These are phyloP conservation scores for Lactuca sativa DNA, from an alignment of 129 eudicot species.

Conservation along the genomic window DNA sequence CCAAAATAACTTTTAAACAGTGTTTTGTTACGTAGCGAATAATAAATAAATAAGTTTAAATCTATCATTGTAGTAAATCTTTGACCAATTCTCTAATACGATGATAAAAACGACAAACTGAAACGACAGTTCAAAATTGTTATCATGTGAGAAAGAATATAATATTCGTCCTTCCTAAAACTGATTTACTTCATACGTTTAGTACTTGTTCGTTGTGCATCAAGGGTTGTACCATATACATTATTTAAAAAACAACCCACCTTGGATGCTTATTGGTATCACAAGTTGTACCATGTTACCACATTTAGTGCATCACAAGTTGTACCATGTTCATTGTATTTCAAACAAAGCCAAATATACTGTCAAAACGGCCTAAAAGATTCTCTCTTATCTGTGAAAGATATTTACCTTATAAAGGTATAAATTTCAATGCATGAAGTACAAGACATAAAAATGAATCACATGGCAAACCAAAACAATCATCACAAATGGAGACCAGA, in stretches of 20 bases:
- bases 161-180: not conserved
- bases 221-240: conserved; percentile 16
- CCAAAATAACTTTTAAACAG: too few relatives aligned
- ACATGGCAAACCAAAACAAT: conserved; percentile 32
- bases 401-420: not conserved
- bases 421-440: not conserved
- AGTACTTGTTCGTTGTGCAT: conserved; percentile 24
- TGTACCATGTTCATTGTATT: conserved; percentile 20
- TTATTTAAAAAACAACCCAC: not conserved
- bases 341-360: not conserved
- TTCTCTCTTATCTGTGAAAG: not conserved
- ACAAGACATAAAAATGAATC: conserved; percentile 26
- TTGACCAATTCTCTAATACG: conserved; percentile 25
- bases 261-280: conserved; percentile 21
- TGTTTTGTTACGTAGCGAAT: too few relatives aligned
- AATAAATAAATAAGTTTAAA: too few relatives aligned
- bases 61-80: not conserved
- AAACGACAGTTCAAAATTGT: not conserved
- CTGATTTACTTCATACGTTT: conserved; percentile 6
- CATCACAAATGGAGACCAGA: conserved; percentile 19
- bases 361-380: not conserved
- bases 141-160: not conserved
- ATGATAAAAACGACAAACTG: conserved; percentile 10
- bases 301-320: conserved; percentile 31
- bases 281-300: conserved; percentile 11